Evolutionary conservation across 108 stramenopile species (phyloP).

Genomic region (Hondaea fermentalgiana): DNA sequence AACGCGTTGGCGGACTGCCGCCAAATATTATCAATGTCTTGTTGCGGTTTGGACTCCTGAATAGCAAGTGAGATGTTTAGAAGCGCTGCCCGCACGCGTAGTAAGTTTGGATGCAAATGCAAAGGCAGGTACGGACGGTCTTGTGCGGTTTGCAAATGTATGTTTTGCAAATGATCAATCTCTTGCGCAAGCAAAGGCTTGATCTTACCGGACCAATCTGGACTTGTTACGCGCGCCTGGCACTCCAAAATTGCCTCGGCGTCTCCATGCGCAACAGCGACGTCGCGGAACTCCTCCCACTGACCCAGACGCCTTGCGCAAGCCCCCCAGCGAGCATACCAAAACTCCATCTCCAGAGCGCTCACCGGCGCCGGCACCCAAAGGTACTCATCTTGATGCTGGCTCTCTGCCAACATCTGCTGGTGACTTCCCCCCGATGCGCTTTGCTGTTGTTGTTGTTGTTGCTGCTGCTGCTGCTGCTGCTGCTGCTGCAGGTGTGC

Average conservation of each 20-base stretch:
- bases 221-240: not conserved
- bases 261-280: not conserved
- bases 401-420: not conserved
- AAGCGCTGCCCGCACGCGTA: not conserved
- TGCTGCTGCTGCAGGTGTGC: too few relatives aligned
- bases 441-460: too few relatives aligned
- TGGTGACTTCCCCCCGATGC: not conserved
- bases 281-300: not conserved
- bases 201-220: not conserved
- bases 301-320: not conserved
- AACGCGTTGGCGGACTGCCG: not conserved
- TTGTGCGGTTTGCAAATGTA: not conserved
- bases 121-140: not conserved
- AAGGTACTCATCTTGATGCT: not conserved
- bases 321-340: not conserved
- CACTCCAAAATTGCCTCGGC: not conserved
- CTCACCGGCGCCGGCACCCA: not conserved
- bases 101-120: not conserved
- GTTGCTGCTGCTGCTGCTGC: too few relatives aligned
- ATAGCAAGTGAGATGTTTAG: not conserved
- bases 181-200: not conserved
- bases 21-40: not conserved
- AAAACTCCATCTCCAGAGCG: not conserved
- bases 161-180: not conserved
- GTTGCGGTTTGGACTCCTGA: not conserved